Evolutionary conservation across 768 basidiomycete genomes (phyloP), one percentile per base, ranked within the genome.

Genomic region (Mycena rebaudengoi): DNA sequence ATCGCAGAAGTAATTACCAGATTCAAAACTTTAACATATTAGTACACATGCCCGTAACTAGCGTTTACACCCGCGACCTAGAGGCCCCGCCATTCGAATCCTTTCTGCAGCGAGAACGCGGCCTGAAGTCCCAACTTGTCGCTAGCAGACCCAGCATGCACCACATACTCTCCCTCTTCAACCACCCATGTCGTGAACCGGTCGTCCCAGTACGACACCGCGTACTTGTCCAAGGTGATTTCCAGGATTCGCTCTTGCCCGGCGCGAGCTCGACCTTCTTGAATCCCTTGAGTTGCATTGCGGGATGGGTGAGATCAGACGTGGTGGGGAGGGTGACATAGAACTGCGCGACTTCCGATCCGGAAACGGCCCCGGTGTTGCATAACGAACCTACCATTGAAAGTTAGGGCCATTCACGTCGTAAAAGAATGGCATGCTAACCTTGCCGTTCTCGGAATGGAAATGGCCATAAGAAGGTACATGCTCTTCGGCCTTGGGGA

Each of bases 401-500:
- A 20, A 21, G 13, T 48, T 18, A 59, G 13, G 51, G 23, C 48
- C 13, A 13, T 29, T 14, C 39, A 45, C 23, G 14, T 35, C 30
- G 21, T 33, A 52, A 16, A 16, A 39, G 52, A 16, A 50, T 11
- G 28, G 28, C 35, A 69, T 64, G 49, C 74, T 68, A 60, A 86
- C 81, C 66, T 81, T 84, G 33, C 91, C 91, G 48, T 89, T 84
- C 71, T 92, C 90, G 2, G 85, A 85, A 63, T 86, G 84, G 83
- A 91, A 91, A 66, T 89, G 85, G 2, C 87, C 90, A 70, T 84
- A 85, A 5, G 91, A 82, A 13, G 91, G 85, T 1, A 91, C 81
- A 64, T 95, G 91, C 70, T 93, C 88, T 49, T 90, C 78, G 18
- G 77, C 78, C 74, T 83, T 87, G 13, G 94, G 92, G 85, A 94